Evolutionary conservation across 2,329 filamentous ascomycete genomes (phyloP).

Genomic region (Ophiostoma ulmi): DNA sequence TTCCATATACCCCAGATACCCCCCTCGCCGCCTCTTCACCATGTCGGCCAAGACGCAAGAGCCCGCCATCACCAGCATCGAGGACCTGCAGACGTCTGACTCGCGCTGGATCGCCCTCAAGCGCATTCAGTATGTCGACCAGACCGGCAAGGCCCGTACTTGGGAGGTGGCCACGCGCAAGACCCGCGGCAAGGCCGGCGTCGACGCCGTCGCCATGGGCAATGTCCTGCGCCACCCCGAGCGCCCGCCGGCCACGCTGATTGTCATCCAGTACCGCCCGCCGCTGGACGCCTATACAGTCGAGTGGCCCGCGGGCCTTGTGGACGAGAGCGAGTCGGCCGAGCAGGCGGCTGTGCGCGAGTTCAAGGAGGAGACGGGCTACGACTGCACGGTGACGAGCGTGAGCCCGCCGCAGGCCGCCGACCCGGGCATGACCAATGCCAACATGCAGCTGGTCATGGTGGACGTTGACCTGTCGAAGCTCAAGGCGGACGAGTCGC

Average conservation of each 20-base stretch:
- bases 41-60: slow-evolving; percentile 41
- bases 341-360: slow-evolving; percentile 50
- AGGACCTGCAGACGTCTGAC: slow-evolving; percentile 46
- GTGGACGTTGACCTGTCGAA: slow-evolving; percentile 52
- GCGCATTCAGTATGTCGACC: slow-evolving; percentile 54
- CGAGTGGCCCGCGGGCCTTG: slow-evolving; percentile 50
- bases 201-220: slow-evolving; percentile 59
- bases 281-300: slow-evolving; percentile 48
- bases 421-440: slow-evolving; percentile 55
- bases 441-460: slow-evolving; percentile 58
- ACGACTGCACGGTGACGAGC: slow-evolving; percentile 45
- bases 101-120: slow-evolving; percentile 54
- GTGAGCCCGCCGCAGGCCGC: slow-evolving; percentile 51
- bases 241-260: slow-evolving; percentile 39
- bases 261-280: slow-evolving; percentile 30
- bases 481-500: slow-evolving; percentile 38
- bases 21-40: slow-evolving; percentile 27
- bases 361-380: slow-evolving; percentile 53
- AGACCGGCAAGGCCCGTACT: slow-evolving; percentile 47
- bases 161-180: slow-evolving; percentile 59
- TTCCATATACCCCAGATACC: neutral
- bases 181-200: slow-evolving; percentile 49
- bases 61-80: slow-evolving; percentile 43
- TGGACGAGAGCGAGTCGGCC: slow-evolving; percentile 49
- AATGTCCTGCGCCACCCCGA: slow-evolving; percentile 50